Evolutionary conservation across 768 basidiomycete species (phyloP).

Genomic region (Tylopilus sp.): DNA sequence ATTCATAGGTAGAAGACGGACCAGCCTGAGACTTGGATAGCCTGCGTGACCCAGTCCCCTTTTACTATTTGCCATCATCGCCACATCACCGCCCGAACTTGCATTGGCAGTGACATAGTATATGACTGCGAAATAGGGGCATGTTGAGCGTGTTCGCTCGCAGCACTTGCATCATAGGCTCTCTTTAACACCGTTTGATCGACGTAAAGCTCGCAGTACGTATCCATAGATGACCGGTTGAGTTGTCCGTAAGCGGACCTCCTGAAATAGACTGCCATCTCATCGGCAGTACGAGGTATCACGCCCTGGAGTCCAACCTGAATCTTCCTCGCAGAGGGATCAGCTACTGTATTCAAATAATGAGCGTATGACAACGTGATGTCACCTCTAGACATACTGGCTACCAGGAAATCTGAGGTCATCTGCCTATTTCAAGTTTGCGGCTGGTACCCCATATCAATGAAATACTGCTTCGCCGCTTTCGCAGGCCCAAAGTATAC

Average conservation of each 20-base stretch:
- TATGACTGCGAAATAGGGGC: constrained; percentile 41
- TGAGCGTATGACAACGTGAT: background rate
- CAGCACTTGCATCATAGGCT: constrained; percentile 47
- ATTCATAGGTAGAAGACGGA: too few species aligned
- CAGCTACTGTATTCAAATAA: constrained; percentile 39
- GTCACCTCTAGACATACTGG: constrained; percentile 35
- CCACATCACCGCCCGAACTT: constrained; percentile 42
- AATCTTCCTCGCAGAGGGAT: constrained; percentile 53
- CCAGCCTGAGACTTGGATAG: constrained; percentile 36
- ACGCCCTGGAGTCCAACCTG: constrained; percentile 38
- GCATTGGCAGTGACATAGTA: constrained; percentile 43
- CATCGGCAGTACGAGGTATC: constrained; percentile 51
- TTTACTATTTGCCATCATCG: constrained; percentile 45
- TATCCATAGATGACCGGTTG: constrained; percentile 46
- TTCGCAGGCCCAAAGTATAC: constrained; percentile 3
- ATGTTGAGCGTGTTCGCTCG: constrained; percentile 48
- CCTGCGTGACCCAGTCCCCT: constrained; percentile 37
- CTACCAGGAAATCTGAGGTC: constrained; percentile 60
- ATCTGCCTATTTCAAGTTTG: constrained; percentile 58
- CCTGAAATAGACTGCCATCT: constrained; percentile 52
- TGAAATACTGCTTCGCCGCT: constrained; percentile 53
- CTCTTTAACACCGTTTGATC: constrained; percentile 41
- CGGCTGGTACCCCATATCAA: constrained; percentile 53
- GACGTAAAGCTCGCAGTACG: constrained; percentile 43
- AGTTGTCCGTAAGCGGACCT: constrained; percentile 36